Evolutionary conservation across 176 grass and related monocot species (phyloP).

Genomic region (Oryza nivara): DNA sequence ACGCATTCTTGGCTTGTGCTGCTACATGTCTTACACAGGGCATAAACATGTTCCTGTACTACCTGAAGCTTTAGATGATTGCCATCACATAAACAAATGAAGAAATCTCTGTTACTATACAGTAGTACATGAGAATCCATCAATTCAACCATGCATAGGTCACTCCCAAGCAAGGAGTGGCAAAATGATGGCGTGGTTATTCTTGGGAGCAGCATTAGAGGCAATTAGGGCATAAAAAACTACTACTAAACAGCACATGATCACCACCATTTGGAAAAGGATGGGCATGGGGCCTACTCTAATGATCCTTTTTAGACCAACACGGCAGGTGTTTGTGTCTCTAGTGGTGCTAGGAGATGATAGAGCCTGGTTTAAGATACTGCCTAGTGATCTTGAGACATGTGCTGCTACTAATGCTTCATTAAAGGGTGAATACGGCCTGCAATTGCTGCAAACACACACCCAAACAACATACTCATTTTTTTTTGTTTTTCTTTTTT

Average conservation of each 20-base stretch:
- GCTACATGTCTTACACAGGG: constrained; percentile 44
- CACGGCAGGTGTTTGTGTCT: constrained; percentile 56
- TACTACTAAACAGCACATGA: constrained; percentile 58
- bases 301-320: constrained; percentile 54
- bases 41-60: constrained; percentile 5
- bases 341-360: constrained; percentile 32
- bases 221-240: constrained; percentile 45
- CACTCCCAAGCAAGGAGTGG: constrained; percentile 16
- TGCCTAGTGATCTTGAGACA: constrained; percentile 63
- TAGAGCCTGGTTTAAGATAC: constrained; percentile 48
- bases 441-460: constrained; percentile 32
- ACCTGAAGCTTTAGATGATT: constrained; percentile 3
- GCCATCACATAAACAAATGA: constrained; percentile 28
- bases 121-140: not conserved
- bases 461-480: not conserved
- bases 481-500: not conserved
- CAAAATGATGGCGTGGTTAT: constrained; percentile 39
- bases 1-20: constrained; percentile 1
- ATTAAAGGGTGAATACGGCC: constrained; percentile 43
- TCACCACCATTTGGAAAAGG: constrained; percentile 50
- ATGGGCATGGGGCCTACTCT: constrained; percentile 33
- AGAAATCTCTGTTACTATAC: not conserved
- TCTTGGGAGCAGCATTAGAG: constrained; percentile 17
- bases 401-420: constrained; percentile 56
- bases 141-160: not conserved